Evolutionary conservation across 2,329 filamentous ascomycete species (phyloP), one percentile per base, ranked within the genome.

Genomic region (Penicillium paneum): DNA sequence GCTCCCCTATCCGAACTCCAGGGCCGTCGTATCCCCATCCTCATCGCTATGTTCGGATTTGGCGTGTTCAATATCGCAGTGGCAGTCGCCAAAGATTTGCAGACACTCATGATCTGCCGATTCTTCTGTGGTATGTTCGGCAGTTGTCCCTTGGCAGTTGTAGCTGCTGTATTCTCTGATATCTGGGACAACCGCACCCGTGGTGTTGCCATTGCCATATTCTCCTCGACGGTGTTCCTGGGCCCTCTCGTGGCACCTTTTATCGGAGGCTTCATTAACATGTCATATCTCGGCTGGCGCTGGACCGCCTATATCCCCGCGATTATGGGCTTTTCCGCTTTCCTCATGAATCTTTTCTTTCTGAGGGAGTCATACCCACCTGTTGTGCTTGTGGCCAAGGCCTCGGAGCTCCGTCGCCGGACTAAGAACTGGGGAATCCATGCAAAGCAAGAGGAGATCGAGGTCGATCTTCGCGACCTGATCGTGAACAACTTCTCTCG

Each of bases 1-100:
- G 83, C 81, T 10, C 83, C 84, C 0, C 64, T 86, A 31, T 81
- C 78, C 49, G 84, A 87, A 63, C 74, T 85, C 10, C 83, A 78
- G 50, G 83, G 82, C 0, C 73, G 82, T 70, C 84, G 78, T 71
- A 26, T 76, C 78, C 31, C 82, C 75, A 65, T 77, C 68, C 17
- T 78, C n/a, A 67, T 74, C 10, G 71, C 72, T 13, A 70, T 79
- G 56, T 63, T 74, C 21, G 64, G 71, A 8, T 70, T 78, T 19
- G 73, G 66, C 4, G 59, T 78, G 6, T 79, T 79, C 61, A 76
- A 74, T 19, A 75, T 78, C 34, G 75, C 71, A 5, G 72, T 74
- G 0, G 78, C 76, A 4, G 71, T 66, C 21, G 71, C 68, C 51
- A 68, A 71, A 52, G 74, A 71, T 45, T 63, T 71, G 11, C 65